These are phyloP conservation scores for Nemania sp. DNA, from an alignment of 2,329 filamentous ascomycete genomes.

Conservation along the genomic window DNA sequence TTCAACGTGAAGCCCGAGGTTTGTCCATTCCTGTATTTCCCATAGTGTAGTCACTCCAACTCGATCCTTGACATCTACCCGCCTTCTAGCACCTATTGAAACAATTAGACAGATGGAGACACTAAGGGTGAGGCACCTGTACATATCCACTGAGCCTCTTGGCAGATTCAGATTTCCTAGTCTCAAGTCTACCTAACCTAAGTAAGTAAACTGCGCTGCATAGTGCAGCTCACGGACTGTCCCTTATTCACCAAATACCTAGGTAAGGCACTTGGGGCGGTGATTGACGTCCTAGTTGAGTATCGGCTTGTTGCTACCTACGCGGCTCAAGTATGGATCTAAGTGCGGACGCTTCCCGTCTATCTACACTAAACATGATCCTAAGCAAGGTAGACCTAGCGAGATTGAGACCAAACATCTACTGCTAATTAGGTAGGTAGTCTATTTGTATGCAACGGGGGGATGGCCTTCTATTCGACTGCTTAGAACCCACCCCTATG, in stretches of 20 bases:
- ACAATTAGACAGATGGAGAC: slow-evolving; percentile 1
- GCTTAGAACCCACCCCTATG: slow-evolving; percentile 31
- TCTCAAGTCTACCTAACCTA: slow-evolving; percentile 6
- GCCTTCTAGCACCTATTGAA: slow-evolving; percentile 11
- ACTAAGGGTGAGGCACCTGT: slow-evolving; percentile 10
- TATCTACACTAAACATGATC: background rate
- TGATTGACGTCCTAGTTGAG: slow-evolving; percentile 1
- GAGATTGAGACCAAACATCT: slow-evolving; percentile 2
- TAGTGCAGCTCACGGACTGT: background rate
- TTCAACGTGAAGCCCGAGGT: slow-evolving; percentile 9
- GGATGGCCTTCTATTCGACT: slow-evolving; percentile 6
- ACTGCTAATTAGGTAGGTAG: background rate
- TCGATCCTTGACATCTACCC: slow-evolving; percentile 8
- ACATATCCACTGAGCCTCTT: slow-evolving; percentile 26
- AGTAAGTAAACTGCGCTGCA: background rate
- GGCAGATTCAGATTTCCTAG: slow-evolving; percentile 25
- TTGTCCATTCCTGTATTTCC: slow-evolving; percentile 13
- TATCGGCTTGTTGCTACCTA: background rate
- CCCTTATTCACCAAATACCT: slow-evolving; percentile 1
- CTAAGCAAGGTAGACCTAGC: background rate
- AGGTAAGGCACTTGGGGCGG: background rate
- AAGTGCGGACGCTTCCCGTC: background rate
- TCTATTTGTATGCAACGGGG: background rate
- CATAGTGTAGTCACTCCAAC: slow-evolving; percentile 13
- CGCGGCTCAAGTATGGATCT: background rate